These are phyloP conservation scores for Cerrena zonata DNA, from an alignment of 1,284 basidiomycete species.

Conservation along the genomic window DNA sequence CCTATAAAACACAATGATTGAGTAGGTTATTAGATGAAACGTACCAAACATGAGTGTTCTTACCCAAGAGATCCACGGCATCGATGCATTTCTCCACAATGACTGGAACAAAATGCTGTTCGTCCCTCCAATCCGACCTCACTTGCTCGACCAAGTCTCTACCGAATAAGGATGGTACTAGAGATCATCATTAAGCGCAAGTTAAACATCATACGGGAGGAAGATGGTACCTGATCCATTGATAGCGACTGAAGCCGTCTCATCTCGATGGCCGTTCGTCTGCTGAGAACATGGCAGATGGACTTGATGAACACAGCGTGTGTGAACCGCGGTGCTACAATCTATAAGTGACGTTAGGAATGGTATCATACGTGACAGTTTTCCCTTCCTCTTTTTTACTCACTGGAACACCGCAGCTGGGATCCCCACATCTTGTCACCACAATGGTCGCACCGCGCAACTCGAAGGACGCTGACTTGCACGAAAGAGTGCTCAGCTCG, in stretches of 20 bases:
- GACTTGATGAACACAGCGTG: slow-evolving; percentile 62
- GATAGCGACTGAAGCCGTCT: slow-evolving; percentile 33
- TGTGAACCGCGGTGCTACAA: slow-evolving; percentile 70
- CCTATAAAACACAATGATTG: slow-evolving; percentile 35
- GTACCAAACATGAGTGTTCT: too few species aligned
- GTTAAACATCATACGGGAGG: not conserved
- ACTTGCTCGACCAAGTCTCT: slow-evolving; percentile 83
- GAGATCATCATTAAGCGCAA: not conserved
- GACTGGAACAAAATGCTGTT: slow-evolving; percentile 67
- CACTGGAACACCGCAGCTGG: slow-evolving; percentile 82
- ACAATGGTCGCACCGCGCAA: slow-evolving; percentile 91
- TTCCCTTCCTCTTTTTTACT: too few species aligned
- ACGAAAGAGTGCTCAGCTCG: slow-evolving; percentile 74
- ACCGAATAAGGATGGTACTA: slow-evolving; percentile 87
- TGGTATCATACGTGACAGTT: too few species aligned
- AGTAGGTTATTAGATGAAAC: slow-evolving; percentile 22
- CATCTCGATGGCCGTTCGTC: slow-evolving; percentile 25
- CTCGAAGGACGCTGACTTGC: slow-evolving; percentile 81
- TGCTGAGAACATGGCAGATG: slow-evolving; percentile 54
- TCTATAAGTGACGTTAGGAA: slow-evolving; percentile 33
- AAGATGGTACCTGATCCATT: slow-evolving; percentile 3
- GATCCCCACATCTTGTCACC: slow-evolving; percentile 98
- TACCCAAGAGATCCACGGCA: slow-evolving; percentile 81
- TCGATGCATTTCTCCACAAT: slow-evolving; percentile 94
- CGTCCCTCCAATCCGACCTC: slow-evolving; percentile 51